These are phyloP conservation scores for Cytospora paraplurivora DNA, from an alignment of 2,329 filamentous ascomycete species.

Conservation along the genomic window DNA sequence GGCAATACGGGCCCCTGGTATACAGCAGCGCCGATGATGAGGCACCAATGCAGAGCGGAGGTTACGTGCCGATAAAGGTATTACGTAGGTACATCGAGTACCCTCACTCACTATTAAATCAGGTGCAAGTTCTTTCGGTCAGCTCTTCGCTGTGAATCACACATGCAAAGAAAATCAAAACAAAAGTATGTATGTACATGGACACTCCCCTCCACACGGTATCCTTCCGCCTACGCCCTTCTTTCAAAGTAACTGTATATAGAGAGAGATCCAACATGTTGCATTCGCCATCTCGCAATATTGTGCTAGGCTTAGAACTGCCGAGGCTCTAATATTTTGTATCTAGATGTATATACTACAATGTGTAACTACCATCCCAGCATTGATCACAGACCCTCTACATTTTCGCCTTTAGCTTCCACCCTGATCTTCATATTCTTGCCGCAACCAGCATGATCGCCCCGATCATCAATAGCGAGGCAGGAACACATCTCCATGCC, in stretches of 20 bases:
- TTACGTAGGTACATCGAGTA: background rate
- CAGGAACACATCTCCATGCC: conserved; percentile 54
- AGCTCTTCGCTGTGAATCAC: background rate
- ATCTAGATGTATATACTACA: background rate
- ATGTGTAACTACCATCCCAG: background rate
- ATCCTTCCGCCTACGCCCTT: background rate
- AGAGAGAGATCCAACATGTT: background rate
- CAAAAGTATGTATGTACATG: too few relatives aligned
- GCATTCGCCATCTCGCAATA: background rate
- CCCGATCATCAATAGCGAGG: conserved; percentile 46
- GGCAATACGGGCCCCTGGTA: too few relatives aligned
- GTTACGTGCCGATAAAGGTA: too few relatives aligned
- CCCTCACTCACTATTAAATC: background rate
- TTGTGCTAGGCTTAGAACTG: background rate
- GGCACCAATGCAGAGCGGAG: too few relatives aligned
- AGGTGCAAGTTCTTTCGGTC: background rate
- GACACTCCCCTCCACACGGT: too few relatives aligned
- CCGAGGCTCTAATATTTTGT: background rate
- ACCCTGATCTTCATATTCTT: conserved; percentile 44
- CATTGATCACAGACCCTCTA: background rate
- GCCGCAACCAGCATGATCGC: conserved; percentile 43
- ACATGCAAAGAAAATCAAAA: too few relatives aligned
- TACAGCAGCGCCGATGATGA: too few relatives aligned
- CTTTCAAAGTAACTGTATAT: background rate
- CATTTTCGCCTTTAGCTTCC: conserved; percentile 43